Base-by-base conservation (phyloP, 805 yeast genomes). In the Hanseniaspora singularis region DNA sequence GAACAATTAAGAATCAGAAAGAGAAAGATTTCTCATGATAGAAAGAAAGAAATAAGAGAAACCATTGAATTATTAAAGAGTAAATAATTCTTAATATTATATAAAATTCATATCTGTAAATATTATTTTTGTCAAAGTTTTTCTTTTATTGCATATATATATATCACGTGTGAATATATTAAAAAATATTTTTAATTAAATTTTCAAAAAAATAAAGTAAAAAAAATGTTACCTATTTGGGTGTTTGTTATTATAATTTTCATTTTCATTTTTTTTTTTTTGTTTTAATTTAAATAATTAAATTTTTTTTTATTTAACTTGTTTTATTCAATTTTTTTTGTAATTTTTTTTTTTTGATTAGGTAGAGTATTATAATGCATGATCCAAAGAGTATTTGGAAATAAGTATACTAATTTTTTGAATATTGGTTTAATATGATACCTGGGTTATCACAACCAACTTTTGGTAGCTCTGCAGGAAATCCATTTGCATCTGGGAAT, bases 1-100 rank as follows among this genome's bases (percentile, higher is more conserved):
- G 75, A 75, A 49, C 84, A 85, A 33, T 69, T 79, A 42, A 73
- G 72, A 65, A 70, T 70, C 53, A 83, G 89, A 63, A 75, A 81
- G 59, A 82, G 74, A 59, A 73, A 76, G 1, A 38, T 44, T 16
- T 22, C 27, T 15, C 40, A 34, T 7, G 28, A 44, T 12, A 36
- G 41, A 37, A 44, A 33, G 16, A 37, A 26, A 18, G 18, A 28
- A 31, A 28, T 44, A 5, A 44, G 41, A 37, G 34, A 37, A 8
- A 37, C 40, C n/a, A 44, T 30, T 18, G 33, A 23, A 14, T 18
- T 44, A 19, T 24, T 31, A 11, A 44, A 44, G 33, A 44, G 36
- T 16, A 30, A 36, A n/a, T n/a, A n/a, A n/a, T n/a, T n/a, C n/a
- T n/a, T 37, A 44, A 37, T 28, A 28, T 4, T 11, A 28, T 14